Base-by-base conservation (phyloP, 2,329 filamentous ascomycete species). In the Ceratocystis smalleyi region DNA sequence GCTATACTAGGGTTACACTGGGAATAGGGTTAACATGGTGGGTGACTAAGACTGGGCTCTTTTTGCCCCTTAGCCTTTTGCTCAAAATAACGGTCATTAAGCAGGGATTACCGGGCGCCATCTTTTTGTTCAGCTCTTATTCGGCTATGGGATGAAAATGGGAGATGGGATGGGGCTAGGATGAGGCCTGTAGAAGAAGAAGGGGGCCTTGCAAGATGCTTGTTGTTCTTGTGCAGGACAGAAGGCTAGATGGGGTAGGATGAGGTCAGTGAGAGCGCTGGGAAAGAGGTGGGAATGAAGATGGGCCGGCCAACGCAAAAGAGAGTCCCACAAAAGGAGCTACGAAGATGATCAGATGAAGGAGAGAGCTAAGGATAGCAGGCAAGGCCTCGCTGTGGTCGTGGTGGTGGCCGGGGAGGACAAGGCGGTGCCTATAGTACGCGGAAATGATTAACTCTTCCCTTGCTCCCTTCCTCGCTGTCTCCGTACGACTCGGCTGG, bases 281-380 rank as follows among this genome's bases (percentile, higher is more conserved):
- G 24, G 22, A 54, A 30, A 19, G 49, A 55, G 19, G 22, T 22
- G 22, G 47, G 47, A 12, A 51, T 15, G 24, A 51, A 24, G 47
- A n/a, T 51, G 47, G 5, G n/a, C n/a, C 27, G 5, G n/a, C n/a
- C 27, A n/a, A 27, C 7, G 27, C 12, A 61, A 27, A 6, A 35
- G 43, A 17, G 7, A 64, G n/a, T 17, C 24, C 30, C 19, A 62
- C 19, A 19, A 49, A 32, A 27, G 59, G 22, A 49, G 32, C 43
- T 22, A 17, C 59, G 22, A 61, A 7, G 55, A 61, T 30, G 40
- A 45, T 49, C 51, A 55, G 55, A 65, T 27, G 59, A 65, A 62
- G 10, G 30, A 65, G 30, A 65, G 61, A 62, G 17, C 45, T 8
- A 32, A 35, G 10, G 32, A 35, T 35, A 35, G 32, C 32, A 35